Evolutionary conservation across 1,284 basidiomycete genomes (phyloP).

Genomic region (Heterobasidion parviporum): DNA sequence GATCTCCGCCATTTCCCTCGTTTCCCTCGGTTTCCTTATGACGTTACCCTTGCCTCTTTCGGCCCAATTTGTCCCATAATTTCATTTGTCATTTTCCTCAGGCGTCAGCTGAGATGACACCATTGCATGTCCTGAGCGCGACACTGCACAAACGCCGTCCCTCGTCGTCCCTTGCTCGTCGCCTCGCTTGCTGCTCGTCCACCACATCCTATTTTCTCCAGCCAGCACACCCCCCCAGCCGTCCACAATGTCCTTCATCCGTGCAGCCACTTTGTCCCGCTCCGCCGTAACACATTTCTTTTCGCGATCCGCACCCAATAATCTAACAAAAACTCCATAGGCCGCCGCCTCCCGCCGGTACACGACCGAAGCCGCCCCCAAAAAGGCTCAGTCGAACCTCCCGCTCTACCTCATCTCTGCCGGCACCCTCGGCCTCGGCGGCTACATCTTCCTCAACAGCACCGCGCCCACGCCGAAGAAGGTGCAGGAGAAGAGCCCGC

Average conservation of each 20-base stretch:
- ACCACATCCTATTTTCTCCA: neutral
- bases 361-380: slow-evolving; percentile 35
- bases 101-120: too few relatives aligned
- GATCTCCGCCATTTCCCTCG: too few relatives aligned
- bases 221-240: neutral
- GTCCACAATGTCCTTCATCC: slow-evolving; percentile 35
- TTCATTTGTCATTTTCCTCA: too few relatives aligned
- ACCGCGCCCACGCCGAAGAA: slow-evolving; percentile 20
- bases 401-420: slow-evolving; percentile 41
- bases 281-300: slow-evolving; percentile 25
- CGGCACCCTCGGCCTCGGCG: slow-evolving; percentile 40
- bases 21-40: too few relatives aligned
- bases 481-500: slow-evolving; percentile 47
- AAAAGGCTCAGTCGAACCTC: slow-evolving; percentile 40
- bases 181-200: neutral
- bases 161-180: too few relatives aligned
- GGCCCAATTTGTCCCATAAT: too few relatives aligned
- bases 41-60: too few relatives aligned
- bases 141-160: too few relatives aligned
- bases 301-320: neutral
- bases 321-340: slow-evolving; percentile 2
- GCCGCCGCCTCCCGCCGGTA: slow-evolving; percentile 27
- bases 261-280: slow-evolving; percentile 29
- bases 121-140: too few relatives aligned
- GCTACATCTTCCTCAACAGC: slow-evolving; percentile 40